Conservation (phyloP, 352 stramenopile genomes). For the Pythium aristosporum region DNA sequence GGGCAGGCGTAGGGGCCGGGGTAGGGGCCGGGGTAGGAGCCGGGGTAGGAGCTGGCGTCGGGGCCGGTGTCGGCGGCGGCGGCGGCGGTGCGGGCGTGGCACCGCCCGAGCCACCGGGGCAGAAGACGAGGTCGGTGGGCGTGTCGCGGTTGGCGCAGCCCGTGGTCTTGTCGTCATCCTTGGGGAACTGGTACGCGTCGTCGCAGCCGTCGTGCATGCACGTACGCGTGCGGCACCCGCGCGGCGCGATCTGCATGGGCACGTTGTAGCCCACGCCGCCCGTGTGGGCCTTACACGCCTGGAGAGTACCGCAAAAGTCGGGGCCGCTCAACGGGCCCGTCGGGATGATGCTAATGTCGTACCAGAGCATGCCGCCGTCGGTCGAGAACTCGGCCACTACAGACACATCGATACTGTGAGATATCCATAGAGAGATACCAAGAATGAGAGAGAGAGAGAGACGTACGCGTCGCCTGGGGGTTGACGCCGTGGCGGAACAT, state of each 20-base stretch:
- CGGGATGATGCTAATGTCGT: constrained; percentile 80
- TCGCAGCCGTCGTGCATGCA: constrained; percentile 53
- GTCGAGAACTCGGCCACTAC: constrained; percentile 71
- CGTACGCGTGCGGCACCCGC: constrained; percentile 44
- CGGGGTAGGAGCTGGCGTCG: constrained; percentile 18
- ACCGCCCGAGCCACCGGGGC: constrained; percentile 33
- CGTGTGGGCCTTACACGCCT: constrained; percentile 50
- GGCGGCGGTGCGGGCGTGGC: constrained; percentile 19
- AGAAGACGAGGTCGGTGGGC: constrained; percentile 47
- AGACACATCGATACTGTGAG: background rate
- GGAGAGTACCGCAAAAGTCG: constrained; percentile 48
- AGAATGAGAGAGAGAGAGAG: background rate
- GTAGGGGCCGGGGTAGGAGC: constrained; percentile 26
- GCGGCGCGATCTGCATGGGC: constrained; percentile 61
- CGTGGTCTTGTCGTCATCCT: constrained; percentile 73
- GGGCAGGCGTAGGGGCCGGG: constrained; percentile 9
- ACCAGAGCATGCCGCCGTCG: constrained; percentile 53
- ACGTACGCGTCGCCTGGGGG: constrained; percentile 46
- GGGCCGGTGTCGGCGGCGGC: constrained; percentile 5
- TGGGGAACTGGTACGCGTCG: constrained; percentile 70
- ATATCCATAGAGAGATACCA: background rate
- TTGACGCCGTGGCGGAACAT: constrained; percentile 48
- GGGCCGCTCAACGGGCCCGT: constrained; percentile 55
- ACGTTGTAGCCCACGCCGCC: constrained; percentile 69
- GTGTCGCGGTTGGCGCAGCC: constrained; percentile 37